Evolutionary conservation across 352 stramenopile species (phyloP), one percentile per base, ranked within the genome.

Genomic region (Pythium folliculosum): DNA sequence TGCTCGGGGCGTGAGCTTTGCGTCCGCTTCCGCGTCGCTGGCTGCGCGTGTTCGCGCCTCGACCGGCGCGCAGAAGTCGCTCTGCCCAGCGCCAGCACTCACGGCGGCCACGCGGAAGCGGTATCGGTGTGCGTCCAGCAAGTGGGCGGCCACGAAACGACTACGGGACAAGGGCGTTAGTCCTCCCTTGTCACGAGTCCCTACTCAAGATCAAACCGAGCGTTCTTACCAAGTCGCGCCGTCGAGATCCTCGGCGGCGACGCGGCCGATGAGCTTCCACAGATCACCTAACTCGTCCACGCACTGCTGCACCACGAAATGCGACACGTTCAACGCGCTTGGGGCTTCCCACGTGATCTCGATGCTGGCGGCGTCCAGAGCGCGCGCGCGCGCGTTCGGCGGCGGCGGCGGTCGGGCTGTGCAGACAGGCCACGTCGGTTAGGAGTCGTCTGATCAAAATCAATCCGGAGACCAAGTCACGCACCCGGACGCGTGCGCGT

Each of bases 401-500:
- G 58, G 63, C 45, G 69, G 23, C 43, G 50, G 45, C 1, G 69
- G 63, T 1, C 52, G 57, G 8, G 63, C 69, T 75, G 32, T 14
- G 50, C 43, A 17, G 22, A 10, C 5, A 2, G 19, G 25, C 19
- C 32, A 19, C 7, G 16, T 54, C 4, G 7, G 12, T 35, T 32
- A 17, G n/a, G n/a, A n/a, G n/a, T n/a, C n/a, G n/a, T n/a, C n/a
- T n/a, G n/a, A n/a, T n/a, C n/a, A n/a, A n/a, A n/a, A n/a, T n/a
- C n/a, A n/a, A n/a, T n/a, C n/a, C n/a, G n/a, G n/a, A n/a, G n/a
- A n/a, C n/a, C n/a, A n/a, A n/a, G n/a, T n/a, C n/a, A n/a, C n/a
- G 2, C n/a, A 86, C 79, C 71, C 72, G 21, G 69, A 30, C 60
- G 59, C 0, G 81, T 88, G 47, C 43, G 76, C 3, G 65, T 65